Evolutionary conservation across 1,139 yeast genomes (phyloP).

Genomic region (Saccharomycopsis phalli): DNA sequence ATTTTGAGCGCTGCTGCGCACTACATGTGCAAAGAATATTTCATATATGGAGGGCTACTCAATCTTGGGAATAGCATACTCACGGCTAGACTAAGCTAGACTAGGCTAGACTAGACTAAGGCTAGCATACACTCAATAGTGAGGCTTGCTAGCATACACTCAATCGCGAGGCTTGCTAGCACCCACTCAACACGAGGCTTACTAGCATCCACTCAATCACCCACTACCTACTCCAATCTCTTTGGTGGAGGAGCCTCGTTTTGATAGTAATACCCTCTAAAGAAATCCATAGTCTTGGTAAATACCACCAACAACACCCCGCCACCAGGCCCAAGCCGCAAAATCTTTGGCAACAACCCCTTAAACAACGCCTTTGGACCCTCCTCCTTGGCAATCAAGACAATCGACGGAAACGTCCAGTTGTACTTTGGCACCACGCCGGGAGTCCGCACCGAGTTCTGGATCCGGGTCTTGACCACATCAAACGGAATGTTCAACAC

Average conservation of each 20-base stretch:
- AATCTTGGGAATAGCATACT: too few species aligned
- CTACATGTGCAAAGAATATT: too few species aligned
- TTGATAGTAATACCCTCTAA: conserved; percentile 53
- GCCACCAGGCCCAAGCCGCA: conserved; percentile 98
- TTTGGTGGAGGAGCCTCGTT: conserved; percentile 13
- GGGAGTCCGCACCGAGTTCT: conserved; percentile 64
- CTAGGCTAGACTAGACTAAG: too few species aligned
- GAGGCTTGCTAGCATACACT: too few species aligned
- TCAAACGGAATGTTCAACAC: conserved; percentile 92
- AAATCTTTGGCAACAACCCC: conserved; percentile 94
- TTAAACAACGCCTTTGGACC: conserved; percentile 83
- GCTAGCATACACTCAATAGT: too few species aligned
- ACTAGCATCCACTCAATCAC: too few species aligned
- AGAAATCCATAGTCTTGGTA: conserved; percentile 91
- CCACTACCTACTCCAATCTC: neutral
- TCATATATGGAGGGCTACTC: too few species aligned
- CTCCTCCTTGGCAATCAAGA: conserved; percentile 77
- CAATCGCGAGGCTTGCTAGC: too few species aligned
- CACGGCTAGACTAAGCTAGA: too few species aligned
- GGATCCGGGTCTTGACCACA: conserved; percentile 95
- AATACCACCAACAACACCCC: conserved; percentile 94
- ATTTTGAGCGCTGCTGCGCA: too few species aligned
- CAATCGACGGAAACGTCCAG: conserved; percentile 83
- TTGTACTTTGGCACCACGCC: conserved; percentile 68
- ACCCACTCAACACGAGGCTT: too few species aligned